These are phyloP conservation scores for Auriscalpium vulgare DNA, from an alignment of 768 basidiomycete species.

Conservation along the genomic window DNA sequence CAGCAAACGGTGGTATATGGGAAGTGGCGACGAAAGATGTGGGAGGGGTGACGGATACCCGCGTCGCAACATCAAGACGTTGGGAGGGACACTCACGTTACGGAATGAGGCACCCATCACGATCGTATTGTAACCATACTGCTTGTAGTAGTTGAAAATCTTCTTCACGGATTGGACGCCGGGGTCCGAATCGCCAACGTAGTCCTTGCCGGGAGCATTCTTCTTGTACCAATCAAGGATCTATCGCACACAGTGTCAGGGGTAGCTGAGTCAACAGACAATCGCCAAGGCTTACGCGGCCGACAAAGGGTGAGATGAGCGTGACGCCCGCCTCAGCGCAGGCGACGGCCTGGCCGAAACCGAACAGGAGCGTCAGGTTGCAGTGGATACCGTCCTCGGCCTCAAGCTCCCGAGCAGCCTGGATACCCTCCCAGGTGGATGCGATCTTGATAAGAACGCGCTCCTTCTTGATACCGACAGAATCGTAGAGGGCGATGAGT, in stretches of 20 bases:
- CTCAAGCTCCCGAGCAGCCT: constrained; percentile 95
- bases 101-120: constrained; percentile 99
- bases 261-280: not conserved
- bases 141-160: constrained; percentile 99
- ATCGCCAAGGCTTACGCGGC: constrained; percentile 49
- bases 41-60: not conserved
- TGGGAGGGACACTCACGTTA: constrained; percentile 51
- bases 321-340: constrained; percentile 98
- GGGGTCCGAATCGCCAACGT: constrained; percentile 88
- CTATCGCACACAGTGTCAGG: constrained; percentile 29
- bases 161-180: constrained; percentile 93
- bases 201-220: constrained; percentile 64
- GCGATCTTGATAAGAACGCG: constrained; percentile 99
- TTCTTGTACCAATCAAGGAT: constrained; percentile 99
- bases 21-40: not conserved
- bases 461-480: constrained; percentile 88
- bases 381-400: constrained; percentile 90
- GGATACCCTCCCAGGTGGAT: constrained; percentile 99
- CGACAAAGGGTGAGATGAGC: constrained; percentile 98
- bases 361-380: constrained; percentile 98
- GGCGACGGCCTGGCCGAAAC: constrained; percentile 97
- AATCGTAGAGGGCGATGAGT: constrained; percentile 90
- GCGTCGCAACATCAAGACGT: not conserved
- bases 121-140: constrained; percentile 96
- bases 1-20: not conserved